A percentile compares a stretch with the other conserved stretches of the same genome.
Conservation (phyloP, 2,329 filamentous ascomycete genomes). For the Penicillium sclerotigenum region DNA sequence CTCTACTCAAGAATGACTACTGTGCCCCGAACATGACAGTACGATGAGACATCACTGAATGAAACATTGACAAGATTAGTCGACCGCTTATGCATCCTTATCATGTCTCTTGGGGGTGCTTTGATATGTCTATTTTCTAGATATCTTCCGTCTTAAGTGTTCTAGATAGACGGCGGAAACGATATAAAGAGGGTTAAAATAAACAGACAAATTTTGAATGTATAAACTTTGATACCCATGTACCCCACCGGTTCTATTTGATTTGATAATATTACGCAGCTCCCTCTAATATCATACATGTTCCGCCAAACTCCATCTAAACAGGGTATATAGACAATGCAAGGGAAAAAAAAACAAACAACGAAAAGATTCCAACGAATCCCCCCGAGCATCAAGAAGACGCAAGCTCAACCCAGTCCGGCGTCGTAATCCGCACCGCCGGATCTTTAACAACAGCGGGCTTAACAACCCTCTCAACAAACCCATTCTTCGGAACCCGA, state of each 20-base stretch:
- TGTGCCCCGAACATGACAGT: too few species aligned
- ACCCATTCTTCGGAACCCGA: conserved; percentile 40
- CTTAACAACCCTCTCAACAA: conserved; percentile 40
- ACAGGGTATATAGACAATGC: conserved; percentile 19
- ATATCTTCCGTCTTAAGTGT: too few species aligned
- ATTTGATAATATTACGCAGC: neutral
- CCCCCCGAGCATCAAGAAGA: neutral
- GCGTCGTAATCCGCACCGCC: conserved; percentile 29
- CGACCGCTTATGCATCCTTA: too few species aligned
- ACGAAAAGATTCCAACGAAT: conserved; percentile 4
- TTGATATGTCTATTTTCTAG: too few species aligned
- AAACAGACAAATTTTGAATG: too few species aligned
- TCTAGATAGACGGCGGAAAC: too few species aligned
- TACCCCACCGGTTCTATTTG: neutral
- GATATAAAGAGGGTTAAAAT: too few species aligned
- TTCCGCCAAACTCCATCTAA: conserved; percentile 13
- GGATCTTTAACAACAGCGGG: conserved; percentile 42
- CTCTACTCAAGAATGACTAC: too few species aligned
- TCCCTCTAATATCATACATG: conserved; percentile 1
- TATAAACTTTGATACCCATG: neutral
- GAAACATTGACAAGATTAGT: too few species aligned
- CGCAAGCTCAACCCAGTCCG: conserved; percentile 33
- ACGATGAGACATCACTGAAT: too few species aligned
- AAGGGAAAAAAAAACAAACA: neutral
- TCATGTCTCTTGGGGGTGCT: too few species aligned